Percentiles rank a stretch among this genome's conserved stretches.
phyloP scores from a whole-genome alignment of 352 stramenopile genomes.

The Globisporangium alternatum region DNA sequence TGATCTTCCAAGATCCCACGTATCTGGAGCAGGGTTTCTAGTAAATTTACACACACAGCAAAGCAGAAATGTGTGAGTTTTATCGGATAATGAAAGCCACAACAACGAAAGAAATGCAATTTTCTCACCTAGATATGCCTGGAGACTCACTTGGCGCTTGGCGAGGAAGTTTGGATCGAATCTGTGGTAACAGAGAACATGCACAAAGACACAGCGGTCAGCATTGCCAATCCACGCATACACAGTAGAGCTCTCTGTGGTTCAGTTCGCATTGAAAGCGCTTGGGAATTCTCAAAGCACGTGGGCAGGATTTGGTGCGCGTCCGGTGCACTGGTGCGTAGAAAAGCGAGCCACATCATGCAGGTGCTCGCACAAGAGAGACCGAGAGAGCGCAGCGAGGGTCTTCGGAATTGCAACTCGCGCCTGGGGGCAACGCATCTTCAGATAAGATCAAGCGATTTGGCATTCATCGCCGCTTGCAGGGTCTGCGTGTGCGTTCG shows the following conservation, averaged over 20 bases:
- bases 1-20: constrained; percentile 74
- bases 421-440: constrained; percentile 11
- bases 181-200: constrained; percentile 24
- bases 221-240: background rate
- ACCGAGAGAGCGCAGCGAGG: constrained; percentile 9
- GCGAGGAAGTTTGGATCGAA: constrained; percentile 83
- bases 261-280: background rate
- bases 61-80: background rate
- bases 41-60: background rate
- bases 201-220: constrained; percentile 15
- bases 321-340: background rate
- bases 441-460: constrained; percentile 91
- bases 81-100: too few relatives aligned
- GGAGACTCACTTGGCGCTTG: constrained; percentile 70
- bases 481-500: background rate
- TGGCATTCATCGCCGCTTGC: constrained; percentile 62
- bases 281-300: constrained; percentile 35
- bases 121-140: constrained; percentile 63
- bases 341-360: background rate
- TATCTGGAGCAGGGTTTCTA: constrained; percentile 58
- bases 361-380: background rate
- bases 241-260: background rate
- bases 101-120: background rate
- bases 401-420: constrained; percentile 14
- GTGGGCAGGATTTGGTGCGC: constrained; percentile 5